phyloP scores from a whole-genome alignment of 2,329 filamentous ascomycete genomes.

The Alternaria metachromatica region DNA sequence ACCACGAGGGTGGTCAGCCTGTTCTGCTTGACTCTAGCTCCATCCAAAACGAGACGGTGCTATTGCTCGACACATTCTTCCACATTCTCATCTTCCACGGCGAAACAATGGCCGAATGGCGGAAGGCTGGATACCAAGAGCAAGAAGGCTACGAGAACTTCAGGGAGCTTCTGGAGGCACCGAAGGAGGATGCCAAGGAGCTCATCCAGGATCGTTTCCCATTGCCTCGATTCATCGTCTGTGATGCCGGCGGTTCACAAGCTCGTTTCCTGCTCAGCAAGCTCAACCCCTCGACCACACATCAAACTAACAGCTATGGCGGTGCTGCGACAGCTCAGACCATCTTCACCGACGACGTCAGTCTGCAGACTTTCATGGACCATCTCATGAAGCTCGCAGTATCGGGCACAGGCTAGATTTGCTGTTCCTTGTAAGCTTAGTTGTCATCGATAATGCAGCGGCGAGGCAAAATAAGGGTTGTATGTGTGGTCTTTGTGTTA shows the following conservation, averaged over 20 bases:
- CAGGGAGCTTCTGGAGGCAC: conserved; percentile 82
- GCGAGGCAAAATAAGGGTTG: neutral
- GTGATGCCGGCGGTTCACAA: conserved; percentile 96
- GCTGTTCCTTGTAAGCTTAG: neutral
- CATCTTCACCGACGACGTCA: conserved; percentile 98
- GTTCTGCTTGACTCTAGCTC: conserved; percentile 96
- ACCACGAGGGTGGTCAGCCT: conserved; percentile 89
- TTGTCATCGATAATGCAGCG: neutral
- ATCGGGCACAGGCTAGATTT: conserved; percentile 40
- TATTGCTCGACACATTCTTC: conserved; percentile 98
- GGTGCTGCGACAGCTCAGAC: conserved; percentile 91
- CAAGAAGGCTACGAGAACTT: conserved; percentile 99
- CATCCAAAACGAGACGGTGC: conserved; percentile 91
- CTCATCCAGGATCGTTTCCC: conserved; percentile 97
- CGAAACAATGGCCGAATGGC: conserved; percentile 97
- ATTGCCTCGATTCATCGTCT: conserved; percentile 97
- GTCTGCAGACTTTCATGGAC: conserved; percentile 98
- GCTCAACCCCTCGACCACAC: conserved; percentile 95
- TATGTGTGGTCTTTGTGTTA: conserved; percentile 3
- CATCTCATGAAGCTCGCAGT: conserved; percentile 87
- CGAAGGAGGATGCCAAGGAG: conserved; percentile 97
- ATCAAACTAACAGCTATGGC: conserved; percentile 91
- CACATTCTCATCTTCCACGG: conserved; percentile 99
- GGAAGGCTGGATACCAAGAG: conserved; percentile 96
- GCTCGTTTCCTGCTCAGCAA: conserved; percentile 96